Base-by-base conservation (phyloP, 2,329 filamentous ascomycete species). In the Rutstroemia sp. region DNA sequence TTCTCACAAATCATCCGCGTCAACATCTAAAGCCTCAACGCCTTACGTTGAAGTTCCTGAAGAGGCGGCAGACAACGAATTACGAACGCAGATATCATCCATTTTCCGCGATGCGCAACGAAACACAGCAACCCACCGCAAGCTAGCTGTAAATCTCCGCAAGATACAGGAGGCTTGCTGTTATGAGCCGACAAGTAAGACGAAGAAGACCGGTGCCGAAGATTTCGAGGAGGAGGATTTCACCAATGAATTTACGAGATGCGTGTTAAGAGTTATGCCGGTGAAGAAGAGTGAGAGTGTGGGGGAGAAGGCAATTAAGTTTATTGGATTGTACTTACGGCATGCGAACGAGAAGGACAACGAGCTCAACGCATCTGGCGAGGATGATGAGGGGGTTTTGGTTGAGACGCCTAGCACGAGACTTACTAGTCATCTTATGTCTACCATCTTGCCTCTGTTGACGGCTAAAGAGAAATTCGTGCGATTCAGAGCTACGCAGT, bases 231-330 rank as follows among this genome's bases (percentile, higher is more conserved):
- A 95, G 70, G 81, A 86, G 49, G 86, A 94, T 57, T 97, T 99
- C 75, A 95, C 94, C 66, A 75, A 78, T 27, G 92, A 99, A 70
- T 84, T 97, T 57, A 80, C 85, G 56, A 81, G 94, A 68, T 96
- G 91, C 68, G 80, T 95, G 23, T 72, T 95, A 63, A 81, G 91
- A 55, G 80, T 92, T 51, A 82, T 99, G 76, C 82, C 87, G 1
- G 85, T 97, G 57, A 95, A 92, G 77, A 97, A 96, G 77, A 87
- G 88, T 39, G 94, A 99, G 73, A 78, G 82, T 14, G 92, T 89
- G 2, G 94, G 91, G 23, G 92, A 97, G 70, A 85, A 89, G 65
- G 81, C 88, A 16, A 82, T 97, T 57, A 83, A 88, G 47, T 99
- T 99, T 69, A 74, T 95, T 60, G 90, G 89, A n/a, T 76, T 90